Base-by-base conservation (phyloP, 148 eudicot genomes). In the Fallopia convolvulus region DNA sequence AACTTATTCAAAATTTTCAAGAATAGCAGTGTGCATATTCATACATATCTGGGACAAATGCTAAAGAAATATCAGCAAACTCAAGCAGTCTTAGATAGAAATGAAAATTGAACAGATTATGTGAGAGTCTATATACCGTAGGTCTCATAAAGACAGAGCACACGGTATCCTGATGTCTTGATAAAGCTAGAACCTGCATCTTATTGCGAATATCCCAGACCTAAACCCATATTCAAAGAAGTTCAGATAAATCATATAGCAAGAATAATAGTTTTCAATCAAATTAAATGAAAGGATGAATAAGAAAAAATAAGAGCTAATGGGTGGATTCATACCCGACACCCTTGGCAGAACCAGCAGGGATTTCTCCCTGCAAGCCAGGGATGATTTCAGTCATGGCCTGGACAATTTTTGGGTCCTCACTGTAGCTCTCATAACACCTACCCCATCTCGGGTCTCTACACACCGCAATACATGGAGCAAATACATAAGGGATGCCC, bases 181-280 rank as follows among this genome's bases (percentile, higher is more conserved):
- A 79, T 30, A 95, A 86, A 39, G 99, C 94, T 83, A 82, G 88
- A 78, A 91, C 85, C 90, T 93, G 97, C 88, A 87, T 89, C 84
- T 95, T 95, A 79, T 86, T 86, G 53, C 97, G 99, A 17, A 95
- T 91, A 81, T 95, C 99, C 99, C 99, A 95, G 20, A 91, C 97
- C 99, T 95, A 86, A 78, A 84, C 80, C 70, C 32, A 72, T 53
- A 76, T 53, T 20, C 33, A 12, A 79, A 48, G 21, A 53, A 44
- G 44, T 14, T 68, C 6, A 58, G 13, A 7, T 15, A 44, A 23
- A 21, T n/a, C 48, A 48, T 17, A 36, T 9, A 47, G 76, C 20
- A 52, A 42, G 79, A 5, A 63, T 46, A 42, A 3, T 1, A 60
- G 41, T 77, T 40, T 65, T n/a, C 20, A 30, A n/a, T 17, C 30